A percentile compares a stretch with the other conserved stretches of the same genome.
Conservation (phyloP, 805 yeast species). For the Schizosaccharomyces lindneri region DNA sequence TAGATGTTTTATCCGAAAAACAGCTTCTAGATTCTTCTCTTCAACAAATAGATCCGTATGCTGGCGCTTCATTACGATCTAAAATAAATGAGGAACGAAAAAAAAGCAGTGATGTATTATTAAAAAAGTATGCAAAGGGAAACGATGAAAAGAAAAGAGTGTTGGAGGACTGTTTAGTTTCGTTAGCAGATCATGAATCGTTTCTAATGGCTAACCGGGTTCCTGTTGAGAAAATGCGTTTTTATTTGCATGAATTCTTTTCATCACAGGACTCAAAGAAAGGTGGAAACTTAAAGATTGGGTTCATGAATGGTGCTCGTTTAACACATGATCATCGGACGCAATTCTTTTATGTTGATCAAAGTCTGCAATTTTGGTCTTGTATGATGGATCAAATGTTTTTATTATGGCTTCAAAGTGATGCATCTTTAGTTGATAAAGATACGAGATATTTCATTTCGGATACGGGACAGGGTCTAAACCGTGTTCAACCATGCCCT, state of each 20-base stretch:
- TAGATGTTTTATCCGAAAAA: constrained; percentile 30
- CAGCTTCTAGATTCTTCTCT: constrained; percentile 16
- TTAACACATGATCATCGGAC: constrained; percentile 48
- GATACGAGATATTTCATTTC: constrained; percentile 26
- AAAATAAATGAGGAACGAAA: constrained; percentile 35
- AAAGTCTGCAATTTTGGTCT: constrained; percentile 53
- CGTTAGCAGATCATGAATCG: constrained; percentile 57
- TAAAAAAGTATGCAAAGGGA: constrained; percentile 21
- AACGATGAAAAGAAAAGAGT: constrained; percentile 29
- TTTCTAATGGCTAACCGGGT: constrained; percentile 42
- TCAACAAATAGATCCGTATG: constrained; percentile 16
- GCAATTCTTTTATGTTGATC: constrained; percentile 45
- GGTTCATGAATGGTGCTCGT: constrained; percentile 35
- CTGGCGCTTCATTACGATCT: constrained; percentile 39
- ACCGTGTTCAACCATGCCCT: constrained; percentile 55
- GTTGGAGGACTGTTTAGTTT: constrained; percentile 38
- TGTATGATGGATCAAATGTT: constrained; percentile 57
- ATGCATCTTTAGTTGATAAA: constrained; percentile 38
- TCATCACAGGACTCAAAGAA: constrained; percentile 13
- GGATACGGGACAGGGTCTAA: constrained; percentile 63
- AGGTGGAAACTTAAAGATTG: constrained; percentile 18
- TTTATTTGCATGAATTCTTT: constrained; percentile 25
- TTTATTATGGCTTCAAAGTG: constrained; percentile 53
- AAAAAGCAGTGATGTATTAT: constrained; percentile 35
- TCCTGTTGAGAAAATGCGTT: constrained; percentile 40